phyloP scores from a whole-genome alignment of 2,329 filamentous ascomycete species.

The Colletotrichum ledebouriae region DNA sequence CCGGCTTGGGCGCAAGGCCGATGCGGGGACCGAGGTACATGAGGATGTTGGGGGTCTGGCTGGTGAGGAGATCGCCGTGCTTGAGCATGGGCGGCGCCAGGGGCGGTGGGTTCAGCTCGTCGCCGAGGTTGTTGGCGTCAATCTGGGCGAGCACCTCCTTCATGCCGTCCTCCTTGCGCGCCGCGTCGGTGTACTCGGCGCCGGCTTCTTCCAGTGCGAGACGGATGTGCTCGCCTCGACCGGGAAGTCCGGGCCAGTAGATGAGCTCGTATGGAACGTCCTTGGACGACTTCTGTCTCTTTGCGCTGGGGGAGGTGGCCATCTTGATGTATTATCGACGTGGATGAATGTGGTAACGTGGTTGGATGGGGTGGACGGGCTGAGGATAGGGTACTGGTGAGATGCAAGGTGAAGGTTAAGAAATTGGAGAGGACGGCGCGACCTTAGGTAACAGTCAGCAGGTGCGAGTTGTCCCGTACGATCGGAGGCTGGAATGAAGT shows the following conservation, averaged over 20 bases:
- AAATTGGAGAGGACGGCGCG: background rate
- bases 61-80: conserved; percentile 72
- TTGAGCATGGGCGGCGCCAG: conserved; percentile 77
- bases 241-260: conserved; percentile 80
- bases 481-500: conserved; percentile 32
- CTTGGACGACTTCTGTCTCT: conserved; percentile 54
- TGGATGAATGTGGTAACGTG: background rate
- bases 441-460: background rate
- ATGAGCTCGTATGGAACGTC: conserved; percentile 72
- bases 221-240: conserved; percentile 81
- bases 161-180: conserved; percentile 62
- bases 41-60: conserved; percentile 80
- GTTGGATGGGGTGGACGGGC: background rate
- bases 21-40: conserved; percentile 75
- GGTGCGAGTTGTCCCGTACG: conserved; percentile 6
- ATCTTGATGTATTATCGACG: conserved; percentile 7
- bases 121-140: conserved; percentile 59
- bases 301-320: conserved; percentile 44
- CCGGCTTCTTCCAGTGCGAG: conserved; percentile 78
- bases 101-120: conserved; percentile 72
- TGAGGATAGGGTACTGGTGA: background rate
- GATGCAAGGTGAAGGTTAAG: background rate
- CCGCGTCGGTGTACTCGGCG: conserved; percentile 74
- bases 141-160: conserved; percentile 63
- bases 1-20: conserved; percentile 64